Evolutionary conservation across 306 rosid species (phyloP), one percentile per base, ranked within the genome.

Genomic region (Pterocarpus santalinus): DNA sequence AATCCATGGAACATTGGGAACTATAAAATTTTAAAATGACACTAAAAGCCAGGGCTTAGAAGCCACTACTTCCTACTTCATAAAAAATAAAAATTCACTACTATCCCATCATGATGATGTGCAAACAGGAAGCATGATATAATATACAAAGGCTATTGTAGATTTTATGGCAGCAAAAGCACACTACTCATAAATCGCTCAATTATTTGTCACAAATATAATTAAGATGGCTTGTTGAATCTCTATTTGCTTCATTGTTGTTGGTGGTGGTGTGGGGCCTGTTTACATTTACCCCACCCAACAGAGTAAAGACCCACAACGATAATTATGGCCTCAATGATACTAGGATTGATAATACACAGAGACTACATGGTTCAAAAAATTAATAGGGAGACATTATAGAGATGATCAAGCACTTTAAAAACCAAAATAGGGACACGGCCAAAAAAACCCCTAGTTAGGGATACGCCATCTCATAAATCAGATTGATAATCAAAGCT

Each of bases 231-330:
- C 57, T 12, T 85, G 60, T 15, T 79, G 89, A 35, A 38, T 34
- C 63, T 72, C 73, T 22, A 14, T 62, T 46, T 80, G 86, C 78
- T 75, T 80, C 5, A 65, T n/a, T 65, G 81, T 43, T 69, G 69
- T 0, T 16, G 82, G 12, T 41, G 65, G 22, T 65, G 61, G 46
- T n/a, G 44, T 43, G 55, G 68, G 47, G 8, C 38, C 28, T 3
- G 83, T 82, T 92, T 90, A 69, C 82, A 77, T 87, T 92, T 94
- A 11, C 98, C 97, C 98, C 97, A 94, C 76, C 90, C 92, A 43
- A 94, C 97, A 34, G 82, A 72, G 65, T 94, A 94, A 5, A 91
- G 92, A 44, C 97, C 97, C 28, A 87, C 8, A 63, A 89, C 91
- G n/a, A 94, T 92, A 53, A 90, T 71, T 16, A 84, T 36, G 8